Base-by-base conservation (phyloP, 768 basidiomycete genomes). In the Suillus plorans region DNA sequence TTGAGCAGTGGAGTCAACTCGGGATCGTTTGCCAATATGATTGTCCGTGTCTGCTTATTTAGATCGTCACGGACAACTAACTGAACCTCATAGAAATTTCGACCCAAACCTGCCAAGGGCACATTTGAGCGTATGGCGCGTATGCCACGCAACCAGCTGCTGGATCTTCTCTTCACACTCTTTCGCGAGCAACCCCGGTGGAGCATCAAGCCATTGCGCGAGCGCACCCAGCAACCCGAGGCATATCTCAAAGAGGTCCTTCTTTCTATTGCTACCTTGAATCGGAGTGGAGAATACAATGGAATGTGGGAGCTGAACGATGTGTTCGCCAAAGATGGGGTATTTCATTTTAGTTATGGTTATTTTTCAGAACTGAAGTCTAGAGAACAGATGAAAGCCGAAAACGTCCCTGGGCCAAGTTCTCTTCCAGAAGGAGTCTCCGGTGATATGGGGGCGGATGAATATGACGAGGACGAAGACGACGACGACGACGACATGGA, bases 61-160 rank as follows among this genome's bases (percentile, higher is more conserved):
- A 5, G 53, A 36, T 66, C 9, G 13, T 47, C 39, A 13, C 34
- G 0, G 8, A 13, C 36, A 61, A 45, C 44, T 58, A 25, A 66
- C 66, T 73, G 18, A 65, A 57, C 58, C 47, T 50, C 28, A 49
- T 67, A 75, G 89, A 86, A 85, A 83, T 81, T 86, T 18, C 92
- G 89, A 77, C 84, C 79, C 45, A 92, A 90, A 73, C 82, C 80
- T 2, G 75, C 81, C 20, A 91, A 92, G 69, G 89, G 89, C 36
- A 80, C 85, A 16, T 91, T 91, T 78, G 93, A 95, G 76, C 90
- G 92, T 69, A 91, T 92, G 86, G 89, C 91, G n/a, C 92, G 95
- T 73, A 89, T 97, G 78, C 93, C 94, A 7, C 84, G 90, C 62
- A 91, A 94, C 78, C 91, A 96, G 72, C 84, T 97, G 9, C 82